phyloP scores from a whole-genome alignment of 1,284 basidiomycete species.

The Ceratobasidium papillatum region DNA sequence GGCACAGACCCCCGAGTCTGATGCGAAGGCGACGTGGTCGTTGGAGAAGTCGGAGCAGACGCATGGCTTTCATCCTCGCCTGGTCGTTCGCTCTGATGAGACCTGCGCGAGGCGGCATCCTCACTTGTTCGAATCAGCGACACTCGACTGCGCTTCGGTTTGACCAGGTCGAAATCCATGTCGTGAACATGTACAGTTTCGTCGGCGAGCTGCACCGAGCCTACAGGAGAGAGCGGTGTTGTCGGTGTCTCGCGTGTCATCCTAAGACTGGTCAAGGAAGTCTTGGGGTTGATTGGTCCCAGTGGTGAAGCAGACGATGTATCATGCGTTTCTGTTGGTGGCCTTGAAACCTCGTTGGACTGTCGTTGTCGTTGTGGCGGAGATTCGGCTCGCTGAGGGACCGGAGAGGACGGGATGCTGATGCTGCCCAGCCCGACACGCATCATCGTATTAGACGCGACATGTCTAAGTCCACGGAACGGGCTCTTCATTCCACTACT shows the following conservation, averaged over 20 bases:
- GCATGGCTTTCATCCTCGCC: slow-evolving; percentile 3
- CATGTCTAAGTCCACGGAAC: slow-evolving; percentile 36
- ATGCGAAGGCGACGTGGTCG: slow-evolving; percentile 25
- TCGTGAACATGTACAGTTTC: slow-evolving; percentile 74
- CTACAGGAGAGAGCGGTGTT: slow-evolving; percentile 42
- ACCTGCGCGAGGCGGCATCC: slow-evolving; percentile 54
- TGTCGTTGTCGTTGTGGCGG: neutral
- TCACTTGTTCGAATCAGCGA: slow-evolving; percentile 61
- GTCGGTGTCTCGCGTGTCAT: slow-evolving; percentile 50
- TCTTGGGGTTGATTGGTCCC: slow-evolving; percentile 55
- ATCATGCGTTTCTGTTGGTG: neutral
- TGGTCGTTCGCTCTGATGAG: slow-evolving; percentile 26
- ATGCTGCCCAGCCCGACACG: slow-evolving; percentile 46
- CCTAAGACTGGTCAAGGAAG: slow-evolving; percentile 68
- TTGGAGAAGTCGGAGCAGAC: slow-evolving; percentile 11
- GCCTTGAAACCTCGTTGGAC: neutral
- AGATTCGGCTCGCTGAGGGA: slow-evolving; percentile 3
- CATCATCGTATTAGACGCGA: slow-evolving; percentile 41
- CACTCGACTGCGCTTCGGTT: slow-evolving; percentile 61
- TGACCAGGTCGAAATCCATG: slow-evolving; percentile 79
- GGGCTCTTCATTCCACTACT: slow-evolving; percentile 24
- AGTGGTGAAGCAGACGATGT: slow-evolving; percentile 15
- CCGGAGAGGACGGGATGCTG: slow-evolving; percentile 49
- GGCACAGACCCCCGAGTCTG: slow-evolving; percentile 24
- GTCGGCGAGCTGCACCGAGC: slow-evolving; percentile 51